Base-by-base conservation (phyloP, 768 basidiomycete species). In the Mycena vulgaris region DNA sequence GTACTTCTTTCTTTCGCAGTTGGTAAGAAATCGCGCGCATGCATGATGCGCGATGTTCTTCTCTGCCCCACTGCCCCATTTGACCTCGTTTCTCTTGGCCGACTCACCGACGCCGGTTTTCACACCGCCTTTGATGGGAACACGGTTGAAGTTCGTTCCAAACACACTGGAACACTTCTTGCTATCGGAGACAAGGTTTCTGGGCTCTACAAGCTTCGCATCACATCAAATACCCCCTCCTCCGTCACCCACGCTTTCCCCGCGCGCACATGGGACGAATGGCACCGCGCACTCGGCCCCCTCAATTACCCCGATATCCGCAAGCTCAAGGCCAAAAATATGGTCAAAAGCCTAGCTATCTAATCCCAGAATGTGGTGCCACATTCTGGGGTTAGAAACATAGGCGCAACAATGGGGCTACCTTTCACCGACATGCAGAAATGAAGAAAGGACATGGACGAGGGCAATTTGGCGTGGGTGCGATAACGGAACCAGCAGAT, bases 231-330 rank as follows among this genome's bases (percentile, higher is more conserved):
- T 7, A 7, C 17, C 3, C 13, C 59, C 30, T 48, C 21, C 31
- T 45, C 47, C 47, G 13, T 11, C 10, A 53, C 60, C 27, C 27
- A 62, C 53, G 53, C 67, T 19, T 35, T 56, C 17, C 28, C 35
- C 35, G 35, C 35, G 14, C 35, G 35, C 35, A 7, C 35, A 6
- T 37, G 35, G 62, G 62, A 70, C 27, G 48, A 70, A 49, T 80
- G 78, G 80, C 78, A 80, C 47, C 60, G 71, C 8, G 56, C 72
- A 0, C 56, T 79, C 31, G 80, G 73, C n/a, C 80, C 80, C 68
- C 51, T 79, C 13, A 72, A 74, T 53, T 45, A 66, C 9, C 57
- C 58, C 14, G 49, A 56, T 1, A 75, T 80, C 45, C 56, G 55
- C n/a, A 57, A 63, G 30, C 73, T 80, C 59, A 42, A 56, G 19